Evolutionary conservation across 192 early-diverging fungal species (phyloP), one percentile per base, ranked within the genome.

Genomic region (Backusella tuberculispora): DNA sequence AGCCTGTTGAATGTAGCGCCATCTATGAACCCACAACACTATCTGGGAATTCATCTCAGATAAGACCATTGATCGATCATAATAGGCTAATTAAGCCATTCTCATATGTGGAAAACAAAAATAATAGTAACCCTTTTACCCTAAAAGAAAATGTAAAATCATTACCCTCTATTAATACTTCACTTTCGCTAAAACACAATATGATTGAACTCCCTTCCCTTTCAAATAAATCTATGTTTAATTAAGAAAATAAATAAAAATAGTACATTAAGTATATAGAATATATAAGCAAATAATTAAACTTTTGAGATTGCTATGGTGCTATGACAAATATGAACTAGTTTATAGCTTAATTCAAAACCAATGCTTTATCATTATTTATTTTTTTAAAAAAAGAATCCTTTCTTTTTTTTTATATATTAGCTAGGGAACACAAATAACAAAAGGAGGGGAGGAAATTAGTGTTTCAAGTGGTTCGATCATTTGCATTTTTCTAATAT

Each of bases 11-110:
- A 60, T 60, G 53, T 9, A 60, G 53, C 0, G 10, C 53, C 21
- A 19, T 13, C 53, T 26, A 60, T 26, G 53, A 60, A 12, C 9
- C 53, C 19, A 60, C 42, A 43, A 43, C 42, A 6, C 8, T 19
- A 34, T 34, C 29, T 34, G 2, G 29, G 0, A 34, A 0, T 34
- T 34, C 29, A 26, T 24, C 53, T 26, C 53, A 60, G 4, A 60
- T 13, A 10, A 60, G 4, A 26, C 53, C 53, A 19, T 60, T 60
- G 1, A 60, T 24, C 1, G 21, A 60, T 12, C 53, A 60, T 24
- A 26, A 21, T 60, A 60, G 21, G 53, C 53, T 60, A 19, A 60
- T 60, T 13, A 60, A 60, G 12, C 53, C 53, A 60, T 60, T 60
- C 10, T 60, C 53, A 26, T 60, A 60, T 26, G 10, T 29, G 4